These are phyloP conservation scores for Lanmaoa rubissima DNA, from an alignment of 768 basidiomycete species.

Conservation along the genomic window DNA sequence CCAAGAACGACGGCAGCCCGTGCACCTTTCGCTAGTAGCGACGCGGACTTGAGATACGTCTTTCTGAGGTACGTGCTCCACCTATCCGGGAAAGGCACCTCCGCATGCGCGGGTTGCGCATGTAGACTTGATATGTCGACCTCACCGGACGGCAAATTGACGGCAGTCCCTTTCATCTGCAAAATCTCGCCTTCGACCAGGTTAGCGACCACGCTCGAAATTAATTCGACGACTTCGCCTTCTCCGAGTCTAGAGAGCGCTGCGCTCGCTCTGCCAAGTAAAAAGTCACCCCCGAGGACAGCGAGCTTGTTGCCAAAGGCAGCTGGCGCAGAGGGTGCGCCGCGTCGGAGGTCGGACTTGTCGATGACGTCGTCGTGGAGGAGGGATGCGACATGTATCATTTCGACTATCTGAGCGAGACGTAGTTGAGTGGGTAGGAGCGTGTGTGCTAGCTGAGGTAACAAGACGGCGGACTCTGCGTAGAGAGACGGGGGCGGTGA, in stretches of 20 bases:
- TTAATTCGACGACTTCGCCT: constrained; percentile 88
- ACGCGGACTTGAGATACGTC: constrained; percentile 91
- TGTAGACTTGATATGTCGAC: constrained; percentile 41
- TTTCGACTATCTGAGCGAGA: constrained; percentile 94
- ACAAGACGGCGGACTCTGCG: constrained; percentile 15
- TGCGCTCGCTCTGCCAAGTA: constrained; percentile 87
- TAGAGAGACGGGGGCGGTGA: constrained; percentile 25
- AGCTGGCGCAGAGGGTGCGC: constrained; percentile 63
- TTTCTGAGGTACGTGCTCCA: constrained; percentile 86
- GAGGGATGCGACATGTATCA: constrained; percentile 95
- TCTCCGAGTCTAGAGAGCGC: constrained; percentile 85
- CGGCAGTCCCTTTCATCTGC: constrained; percentile 47
- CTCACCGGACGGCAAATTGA: background rate
- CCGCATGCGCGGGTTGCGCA: constrained; percentile 35
- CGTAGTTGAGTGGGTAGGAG: constrained; percentile 84
- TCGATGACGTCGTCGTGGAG: constrained; percentile 92
- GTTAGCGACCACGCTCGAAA: constrained; percentile 89
- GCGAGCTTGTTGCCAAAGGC: constrained; percentile 91
- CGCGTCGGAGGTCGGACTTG: constrained; percentile 67
- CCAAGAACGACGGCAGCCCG: constrained; percentile 87
- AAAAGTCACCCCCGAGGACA: constrained; percentile 93
- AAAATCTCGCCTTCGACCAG: constrained; percentile 96
- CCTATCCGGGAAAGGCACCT: constrained; percentile 39
- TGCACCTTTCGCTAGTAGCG: constrained; percentile 84
- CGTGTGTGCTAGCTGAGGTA: constrained; percentile 35